Percentiles rank a stretch among this genome's conserved stretches.
These are phyloP conservation scores for Cyberlindnera galapagoensis DNA, from an alignment of 805 yeast genomes.

Conservation along the genomic window DNA sequence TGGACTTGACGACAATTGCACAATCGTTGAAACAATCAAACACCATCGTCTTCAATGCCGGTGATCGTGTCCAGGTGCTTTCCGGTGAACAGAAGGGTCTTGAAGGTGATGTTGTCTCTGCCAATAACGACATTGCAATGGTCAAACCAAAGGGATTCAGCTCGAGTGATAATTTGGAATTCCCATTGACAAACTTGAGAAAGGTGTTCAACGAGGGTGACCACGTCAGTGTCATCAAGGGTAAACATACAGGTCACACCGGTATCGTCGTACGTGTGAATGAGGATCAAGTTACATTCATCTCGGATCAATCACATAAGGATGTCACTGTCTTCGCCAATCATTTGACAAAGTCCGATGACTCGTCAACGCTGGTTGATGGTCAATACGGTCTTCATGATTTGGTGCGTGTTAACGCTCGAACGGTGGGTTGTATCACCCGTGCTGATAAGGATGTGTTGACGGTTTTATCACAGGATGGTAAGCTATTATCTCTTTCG, in stretches of 20 bases:
- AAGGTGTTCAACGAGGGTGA: constrained; percentile 89
- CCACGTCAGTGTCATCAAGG: constrained; percentile 87
- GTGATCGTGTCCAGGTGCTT: constrained; percentile 87
- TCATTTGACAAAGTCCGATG: constrained; percentile 86
- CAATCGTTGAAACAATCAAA: constrained; percentile 69
- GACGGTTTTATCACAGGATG: constrained; percentile 75
- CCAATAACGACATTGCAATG: constrained; percentile 57
- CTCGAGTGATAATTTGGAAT: constrained; percentile 57
- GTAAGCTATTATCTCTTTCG: constrained; percentile 60
- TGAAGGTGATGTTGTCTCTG: constrained; percentile 68
- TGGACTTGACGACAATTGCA: constrained; percentile 82
- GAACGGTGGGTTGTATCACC: constrained; percentile 81
- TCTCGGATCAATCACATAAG: constrained; percentile 81
- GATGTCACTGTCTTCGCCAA: constrained; percentile 92
- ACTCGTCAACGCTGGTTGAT: constrained; percentile 65
- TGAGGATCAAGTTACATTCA: constrained; percentile 81
- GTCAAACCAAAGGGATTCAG: constrained; percentile 38
- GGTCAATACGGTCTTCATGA: constrained; percentile 85
- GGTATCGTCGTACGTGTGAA: constrained; percentile 84
- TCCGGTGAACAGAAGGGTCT: constrained; percentile 93
- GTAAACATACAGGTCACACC: constrained; percentile 88
- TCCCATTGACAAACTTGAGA: constrained; percentile 75
- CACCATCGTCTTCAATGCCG: constrained; percentile 71
- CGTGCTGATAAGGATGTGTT: constrained; percentile 85
- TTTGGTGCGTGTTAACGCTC: constrained; percentile 80